phyloP scores from a whole-genome alignment of 2,329 filamentous ascomycete species.

The Penicillium sp. region DNA sequence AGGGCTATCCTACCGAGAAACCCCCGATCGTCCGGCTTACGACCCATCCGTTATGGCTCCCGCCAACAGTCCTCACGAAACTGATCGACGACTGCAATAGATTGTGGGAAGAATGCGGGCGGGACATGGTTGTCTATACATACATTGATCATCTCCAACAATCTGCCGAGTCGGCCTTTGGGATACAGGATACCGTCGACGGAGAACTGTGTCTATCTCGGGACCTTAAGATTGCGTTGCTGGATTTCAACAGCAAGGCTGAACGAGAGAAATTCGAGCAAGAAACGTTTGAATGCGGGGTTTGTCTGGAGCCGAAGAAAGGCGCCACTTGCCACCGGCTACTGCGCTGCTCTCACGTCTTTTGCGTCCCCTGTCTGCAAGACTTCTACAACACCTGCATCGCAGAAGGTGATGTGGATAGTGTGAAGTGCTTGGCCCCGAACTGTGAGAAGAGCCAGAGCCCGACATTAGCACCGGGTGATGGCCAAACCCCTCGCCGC shows the following conservation, averaged over 20 bases:
- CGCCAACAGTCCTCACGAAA: constrained; percentile 44
- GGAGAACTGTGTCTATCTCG: constrained; percentile 51
- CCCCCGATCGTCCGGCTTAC: constrained; percentile 54
- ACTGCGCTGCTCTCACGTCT: constrained; percentile 84
- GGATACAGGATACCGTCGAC: constrained; percentile 42
- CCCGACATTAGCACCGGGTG: constrained; percentile 17
- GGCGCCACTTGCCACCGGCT: constrained; percentile 79
- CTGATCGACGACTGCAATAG: constrained; percentile 51
- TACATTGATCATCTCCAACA: constrained; percentile 64
- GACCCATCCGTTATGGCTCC: constrained; percentile 57
- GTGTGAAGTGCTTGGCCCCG: constrained; percentile 77
- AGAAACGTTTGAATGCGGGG: constrained; percentile 82
- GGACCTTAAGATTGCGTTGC: constrained; percentile 65
- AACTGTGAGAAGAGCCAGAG: constrained; percentile 69
- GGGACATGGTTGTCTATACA: constrained; percentile 57
- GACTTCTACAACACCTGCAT: constrained; percentile 92
- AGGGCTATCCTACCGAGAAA: constrained; percentile 56
- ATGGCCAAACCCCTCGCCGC: constrained; percentile 42
- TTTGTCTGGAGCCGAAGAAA: constrained; percentile 92
- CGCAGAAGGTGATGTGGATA: constrained; percentile 75
- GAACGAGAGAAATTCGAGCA: constrained; percentile 75
- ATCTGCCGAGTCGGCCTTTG: constrained; percentile 58
- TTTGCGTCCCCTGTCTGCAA: constrained; percentile 82
- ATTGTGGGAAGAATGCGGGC: constrained; percentile 63
- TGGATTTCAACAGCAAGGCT: constrained; percentile 76